Base-by-base conservation (phyloP, 768 basidiomycete genomes). In the Lactarius pseudohatsudake region DNA sequence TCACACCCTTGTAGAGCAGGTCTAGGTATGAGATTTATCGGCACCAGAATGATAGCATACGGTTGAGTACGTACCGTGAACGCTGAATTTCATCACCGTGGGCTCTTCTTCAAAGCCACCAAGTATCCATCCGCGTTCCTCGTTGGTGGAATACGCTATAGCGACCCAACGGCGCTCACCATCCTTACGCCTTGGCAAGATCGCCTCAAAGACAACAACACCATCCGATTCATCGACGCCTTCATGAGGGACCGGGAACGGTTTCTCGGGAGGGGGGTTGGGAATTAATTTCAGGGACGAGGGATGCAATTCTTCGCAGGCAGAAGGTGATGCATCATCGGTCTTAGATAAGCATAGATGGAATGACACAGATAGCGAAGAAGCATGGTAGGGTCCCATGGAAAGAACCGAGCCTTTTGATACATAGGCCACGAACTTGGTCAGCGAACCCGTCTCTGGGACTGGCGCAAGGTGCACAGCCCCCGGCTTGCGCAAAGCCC, bases 181-280 rank as follows among this genome's bases (percentile, higher is more conserved):
- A 20, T 65, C 56, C 6, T 43, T 72, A 38, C 45, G 69, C 58
- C 8, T 34, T 2, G 75, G 70, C 20, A 88, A 53, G 47, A 80
- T 75, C 11, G 81, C 82, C 72, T 89, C 86, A 71, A 84, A 91
- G 30, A 87, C 76, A 4, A 87, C 87, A 1, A 88, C 78, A 0
- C 89, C 90, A 64, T 91, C 90, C 10, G 87, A 89, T 73, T 93
- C 90, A 61, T 90, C 89, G 0, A 83, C 74, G 0, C 91, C 91
- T 75, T 88, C 86, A 18, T 84, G 75, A 16, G 90, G 88, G 0
- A 84, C 76, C 6, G 91, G 92, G 70, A 92, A 92, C 13, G 78
- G 75, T 50, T 75, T 76, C 2, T 81, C 84, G 13, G 80, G 78
- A 11, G 79, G 71, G 30, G 89, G 86, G 69, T 81, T 81, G 1